Evolutionary conservation across 768 basidiomycete species (phyloP).

Genomic region (Russula sp.): DNA sequence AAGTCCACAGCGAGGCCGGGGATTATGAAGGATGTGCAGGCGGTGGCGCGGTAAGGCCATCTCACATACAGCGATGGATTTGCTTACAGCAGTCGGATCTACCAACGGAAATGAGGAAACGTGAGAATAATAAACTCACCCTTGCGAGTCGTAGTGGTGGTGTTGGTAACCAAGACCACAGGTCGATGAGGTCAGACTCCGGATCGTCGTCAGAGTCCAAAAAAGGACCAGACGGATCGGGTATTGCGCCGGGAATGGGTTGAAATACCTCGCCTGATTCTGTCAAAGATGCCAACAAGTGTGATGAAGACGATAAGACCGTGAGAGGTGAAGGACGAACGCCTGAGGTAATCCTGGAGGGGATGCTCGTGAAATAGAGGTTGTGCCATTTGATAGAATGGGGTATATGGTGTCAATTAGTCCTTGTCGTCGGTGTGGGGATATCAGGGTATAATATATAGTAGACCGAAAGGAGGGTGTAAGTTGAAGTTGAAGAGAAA

Average conservation of each 20-base stretch:
- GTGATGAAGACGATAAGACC: not conserved
- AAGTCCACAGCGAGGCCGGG: not conserved
- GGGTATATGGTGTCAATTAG: conserved; percentile 2
- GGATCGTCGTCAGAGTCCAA: conserved; percentile 13
- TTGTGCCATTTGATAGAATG: conserved; percentile 24
- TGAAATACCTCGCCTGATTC: conserved; percentile 30
- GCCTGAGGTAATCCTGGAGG: conserved; percentile 27
- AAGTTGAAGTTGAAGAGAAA: not conserved
- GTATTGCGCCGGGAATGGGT: conserved; percentile 29
- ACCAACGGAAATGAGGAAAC: conserved; percentile 1
- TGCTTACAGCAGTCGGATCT: conserved; percentile 23
- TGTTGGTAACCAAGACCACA: conserved; percentile 24
- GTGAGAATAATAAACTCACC: conserved; percentile 1
- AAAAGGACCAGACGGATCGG: conserved; percentile 14
- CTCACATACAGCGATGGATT: not conserved
- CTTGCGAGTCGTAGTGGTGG: conserved; percentile 9
- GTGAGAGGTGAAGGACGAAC: conserved; percentile 21
- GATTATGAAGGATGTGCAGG: not conserved
- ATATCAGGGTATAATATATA: conserved; percentile 17
- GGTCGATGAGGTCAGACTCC: conserved; percentile 22
- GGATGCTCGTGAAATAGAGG: conserved; percentile 30
- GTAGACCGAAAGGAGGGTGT: conserved; percentile 9
- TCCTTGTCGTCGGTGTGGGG: not conserved
- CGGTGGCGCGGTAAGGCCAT: not conserved
- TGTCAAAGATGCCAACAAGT: not conserved